Base-by-base conservation (phyloP, 2,329 filamentous ascomycete species). In the Harringtonia aguacate region DNA sequence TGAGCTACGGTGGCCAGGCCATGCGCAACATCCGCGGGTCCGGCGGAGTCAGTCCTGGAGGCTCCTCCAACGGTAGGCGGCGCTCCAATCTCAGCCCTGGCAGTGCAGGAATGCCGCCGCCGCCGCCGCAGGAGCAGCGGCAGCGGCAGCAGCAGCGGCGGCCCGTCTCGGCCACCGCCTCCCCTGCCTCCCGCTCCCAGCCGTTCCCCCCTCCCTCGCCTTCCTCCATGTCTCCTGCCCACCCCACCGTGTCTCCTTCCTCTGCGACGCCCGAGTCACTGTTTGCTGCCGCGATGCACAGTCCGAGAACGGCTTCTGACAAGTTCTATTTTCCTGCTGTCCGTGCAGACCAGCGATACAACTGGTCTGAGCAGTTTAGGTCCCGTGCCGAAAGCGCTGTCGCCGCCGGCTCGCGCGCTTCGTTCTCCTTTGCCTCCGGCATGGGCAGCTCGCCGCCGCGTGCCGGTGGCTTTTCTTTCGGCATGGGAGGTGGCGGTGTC, bases 301-400 rank as follows among this genome's bases (percentile, higher is more conserved):
- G 63, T 62, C 61, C 68, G 54, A 68, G 67, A 79, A 67, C 70
- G 63, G 63, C 69, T 75, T 79, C 80, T 84, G 75, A 84, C 79
- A 68, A 67, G 66, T 67, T 66, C 52, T 58, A 35, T 41, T 30
- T 39, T 8, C 36, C 61, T 68, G 64, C 66, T 57, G 64, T 65
- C 69, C 75, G 73, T 65, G 67, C 77, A 89, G 84, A 86, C 73
- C 87, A 92, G 74, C 86, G 86, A 63, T 95, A 94, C 75, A 94
- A 94, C 68, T 95, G 90, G 84, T 86, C 87, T 60, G 90, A 95
- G 70, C 89, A 94, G 70, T 79, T 95, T 72, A 86, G 88, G 64
- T 84, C 81, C 58, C 84, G 89, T 61, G 89, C 89, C 56, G 87
- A 94, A 69, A 89, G 87, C 65, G 82, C 79, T 56, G 73, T 81